Conservation (phyloP, 2,329 filamentous ascomycete species). For the Biscogniauxia sp. region DNA sequence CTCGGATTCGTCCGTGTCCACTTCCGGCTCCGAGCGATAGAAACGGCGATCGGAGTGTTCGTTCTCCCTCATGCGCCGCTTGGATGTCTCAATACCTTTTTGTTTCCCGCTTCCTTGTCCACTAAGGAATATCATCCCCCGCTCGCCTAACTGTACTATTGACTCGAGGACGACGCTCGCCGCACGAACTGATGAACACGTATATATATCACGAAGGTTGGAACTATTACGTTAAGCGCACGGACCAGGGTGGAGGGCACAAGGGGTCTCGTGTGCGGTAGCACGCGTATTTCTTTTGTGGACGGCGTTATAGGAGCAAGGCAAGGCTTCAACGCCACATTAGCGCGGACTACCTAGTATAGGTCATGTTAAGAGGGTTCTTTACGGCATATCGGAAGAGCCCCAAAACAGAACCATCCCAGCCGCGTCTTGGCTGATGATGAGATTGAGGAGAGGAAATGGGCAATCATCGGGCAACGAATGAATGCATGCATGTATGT, state of each 20-base stretch:
- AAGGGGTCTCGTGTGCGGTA: constrained; percentile 14
- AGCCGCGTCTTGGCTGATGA: constrained; percentile 9
- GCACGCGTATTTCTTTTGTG: constrained; percentile 10
- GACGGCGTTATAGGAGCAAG: constrained; percentile 18
- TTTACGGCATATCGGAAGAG: constrained; percentile 6
- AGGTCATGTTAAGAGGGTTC: not conserved
- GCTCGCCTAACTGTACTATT: constrained; percentile 17
- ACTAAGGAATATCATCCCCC: constrained; percentile 14
- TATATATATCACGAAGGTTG: constrained; percentile 14
- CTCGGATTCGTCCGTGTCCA: constrained; percentile 26
- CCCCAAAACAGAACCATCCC: constrained; percentile 5
- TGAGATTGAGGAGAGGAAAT: constrained; percentile 8
- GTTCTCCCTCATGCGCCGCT: constrained; percentile 27
- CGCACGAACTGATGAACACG: constrained; percentile 21
- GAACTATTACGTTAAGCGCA: constrained; percentile 12
- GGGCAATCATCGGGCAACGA: constrained; percentile 7
- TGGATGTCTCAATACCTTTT: constrained; percentile 26
- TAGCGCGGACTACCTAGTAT: constrained; percentile 6
- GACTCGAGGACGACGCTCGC: constrained; percentile 17
- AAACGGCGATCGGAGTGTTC: constrained; percentile 33
- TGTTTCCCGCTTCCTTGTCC: constrained; percentile 26
- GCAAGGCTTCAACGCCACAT: constrained; percentile 4
- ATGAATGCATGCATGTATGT: constrained; percentile 14
- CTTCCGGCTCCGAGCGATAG: constrained; percentile 31
- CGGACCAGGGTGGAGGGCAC: constrained; percentile 16